Conservation (phyloP, 108 stramenopile species). For the Fistulifera solaris region DNA sequence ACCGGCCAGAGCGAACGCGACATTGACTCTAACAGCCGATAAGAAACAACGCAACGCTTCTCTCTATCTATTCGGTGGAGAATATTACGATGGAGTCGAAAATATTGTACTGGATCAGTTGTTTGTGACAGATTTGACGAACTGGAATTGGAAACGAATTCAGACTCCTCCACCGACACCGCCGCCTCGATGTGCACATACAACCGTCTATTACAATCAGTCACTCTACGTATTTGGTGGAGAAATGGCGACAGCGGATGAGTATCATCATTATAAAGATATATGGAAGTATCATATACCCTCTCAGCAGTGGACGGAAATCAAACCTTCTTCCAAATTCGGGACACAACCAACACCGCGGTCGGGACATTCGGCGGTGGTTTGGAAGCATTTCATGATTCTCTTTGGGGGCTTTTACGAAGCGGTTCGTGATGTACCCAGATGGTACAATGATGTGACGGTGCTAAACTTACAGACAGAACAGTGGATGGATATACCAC, state of each 20-base stretch:
- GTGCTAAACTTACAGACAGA: conserved; percentile 72
- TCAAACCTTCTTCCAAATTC: conserved; percentile 37
- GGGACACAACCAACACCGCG: conserved; percentile 70
- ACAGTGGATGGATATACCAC: conserved; percentile 67
- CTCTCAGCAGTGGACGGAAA: conserved; percentile 77
- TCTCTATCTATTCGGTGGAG: conserved; percentile 90
- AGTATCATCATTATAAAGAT: conserved; percentile 94
- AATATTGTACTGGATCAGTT: conserved; percentile 89
- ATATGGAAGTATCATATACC: conserved; percentile 86
- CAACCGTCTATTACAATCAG: conserved; percentile 80
- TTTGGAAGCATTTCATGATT: conserved; percentile 91
- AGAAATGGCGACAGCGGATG: conserved; percentile 81
- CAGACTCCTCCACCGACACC: conserved; percentile 63
- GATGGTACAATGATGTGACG: conserved; percentile 78
- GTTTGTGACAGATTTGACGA: conserved; percentile 33
- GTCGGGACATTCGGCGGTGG: conserved; percentile 80
- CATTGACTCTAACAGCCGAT: conserved; percentile 43
- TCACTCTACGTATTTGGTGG: conserved; percentile 92
- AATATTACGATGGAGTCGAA: conserved; percentile 90
- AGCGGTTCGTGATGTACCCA: conserved; percentile 53
- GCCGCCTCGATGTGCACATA: conserved; percentile 89
- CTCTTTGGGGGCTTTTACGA: conserved; percentile 97
- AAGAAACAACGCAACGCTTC: conserved; percentile 48
- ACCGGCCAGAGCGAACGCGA: conserved; percentile 70
- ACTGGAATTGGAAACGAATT: conserved; percentile 65